Base-by-base conservation (phyloP, 257 asterid species). In the Phtheirospermum japonicum region DNA sequence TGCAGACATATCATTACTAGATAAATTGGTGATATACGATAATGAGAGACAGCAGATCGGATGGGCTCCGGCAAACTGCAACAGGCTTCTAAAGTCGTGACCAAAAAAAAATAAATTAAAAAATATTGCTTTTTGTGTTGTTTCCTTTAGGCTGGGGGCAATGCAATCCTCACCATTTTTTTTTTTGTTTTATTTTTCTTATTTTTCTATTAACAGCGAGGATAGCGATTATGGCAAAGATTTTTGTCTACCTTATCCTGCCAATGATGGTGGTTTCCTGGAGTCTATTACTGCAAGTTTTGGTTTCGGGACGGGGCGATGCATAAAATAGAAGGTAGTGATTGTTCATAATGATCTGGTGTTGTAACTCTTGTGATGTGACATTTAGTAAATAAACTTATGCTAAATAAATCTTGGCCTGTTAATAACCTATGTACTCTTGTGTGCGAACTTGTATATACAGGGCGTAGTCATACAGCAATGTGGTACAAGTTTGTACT, bases 11-110 rank as follows among this genome's bases (percentile, higher is more conserved):
- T 93, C 90, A n/a, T 63, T 93, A 59, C 85, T 73, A 71, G 94
- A 93, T 66, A 93, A 89, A 77, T 73, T 93, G 63, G 95, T 93
- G 83, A 78, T 93, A 50, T 93, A 87, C 32, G 90, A 93, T 59
- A 85, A 89, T 28, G 96, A 93, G 79, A 83, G 68, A 16, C 85
- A 67, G 49, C 79, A 40, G 56, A 74, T 89, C 8, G 99, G 97
- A 67, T 93, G 97, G 97, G 75, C 80, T 13, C 69, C 74, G 17
- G 87, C 87, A 2, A 71, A 73, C 78, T 81, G 87, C 82, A 69
- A 78, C 84, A 75, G 80, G 79, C 82, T 71, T 63, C 80, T 76
- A 50, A 81, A 78, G 78, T 81, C 77, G 17, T 78, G 78, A 81
- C 82, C 74, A 52, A n/a, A 54, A 6, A 52, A 13, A 31, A 11